Base-by-base conservation (phyloP, 345 rosid species). In the Raphanus raphanistrum region DNA sequence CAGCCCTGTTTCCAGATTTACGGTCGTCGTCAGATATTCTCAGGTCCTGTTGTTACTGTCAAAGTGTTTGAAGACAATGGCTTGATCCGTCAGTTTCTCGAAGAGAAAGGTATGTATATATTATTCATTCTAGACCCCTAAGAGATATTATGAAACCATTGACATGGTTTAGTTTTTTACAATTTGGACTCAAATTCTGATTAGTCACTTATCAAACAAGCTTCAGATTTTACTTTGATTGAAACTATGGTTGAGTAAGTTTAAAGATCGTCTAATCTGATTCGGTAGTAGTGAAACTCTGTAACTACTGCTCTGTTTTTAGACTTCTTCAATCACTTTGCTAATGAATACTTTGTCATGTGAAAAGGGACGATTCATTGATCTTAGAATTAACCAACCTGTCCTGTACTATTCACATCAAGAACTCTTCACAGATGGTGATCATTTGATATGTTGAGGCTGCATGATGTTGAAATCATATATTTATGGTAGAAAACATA, bases 1-100 rank as follows among this genome's bases (percentile, higher is more conserved):
- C 94, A 91, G 62, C 94, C 94, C 13, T 52, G 75, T 16, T 91
- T 91, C 65, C 87, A 91, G 75, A 87, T 91, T 60, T 91, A 91
- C 32, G 97, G 97, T 1, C 86, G 94, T 13, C 92, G 97, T 66
- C 97, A 84, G 29, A 85, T 88, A 11, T 91, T 91, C 78, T 85
- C 85, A n/a, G 97, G 97, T n/a, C 97, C 91, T 2, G 74, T 89
- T 2, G 94, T 91, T 21, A 89, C 97, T 21, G 89, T 89, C 52
- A 89, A 89, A 85, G 92, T 90, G 5, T 91, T 87, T 67, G 97
- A 91, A 79, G 94, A 91, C 81, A 91, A 91, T 65, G 92, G 89
- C 62, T 81, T 91, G 77, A 86, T 91, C 62, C 91, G 97, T 3
- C 91, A 89, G 70, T 91, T 91, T 60, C 87, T 91, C n/a, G 97